Evolutionary conservation across 257 asterid genomes (phyloP).

Genomic region (Linderniella brevidens): DNA sequence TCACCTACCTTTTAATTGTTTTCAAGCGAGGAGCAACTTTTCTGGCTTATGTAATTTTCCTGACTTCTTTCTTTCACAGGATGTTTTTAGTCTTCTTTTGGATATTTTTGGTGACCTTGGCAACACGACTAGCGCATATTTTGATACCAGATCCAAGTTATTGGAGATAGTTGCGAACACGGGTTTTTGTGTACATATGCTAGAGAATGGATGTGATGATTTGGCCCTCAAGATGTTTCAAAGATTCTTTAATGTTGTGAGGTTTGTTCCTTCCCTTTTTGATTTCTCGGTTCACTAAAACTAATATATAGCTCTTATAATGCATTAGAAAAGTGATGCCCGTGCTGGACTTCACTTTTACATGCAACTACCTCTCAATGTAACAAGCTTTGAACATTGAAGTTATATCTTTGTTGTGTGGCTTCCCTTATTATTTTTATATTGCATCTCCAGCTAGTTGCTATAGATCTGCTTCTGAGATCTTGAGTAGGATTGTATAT

Average conservation of each 20-base stretch:
- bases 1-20: slow-evolving; percentile 4
- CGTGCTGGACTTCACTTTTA: slow-evolving; percentile 4
- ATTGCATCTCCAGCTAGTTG: no score
- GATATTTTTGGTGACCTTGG: slow-evolving; percentile 53
- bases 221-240: slow-evolving; percentile 59
- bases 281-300: not conserved
- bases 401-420: no score
- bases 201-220: slow-evolving; percentile 66
- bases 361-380: not conserved
- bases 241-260: slow-evolving; percentile 44
- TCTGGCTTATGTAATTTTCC: slow-evolving; percentile 6
- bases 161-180: slow-evolving; percentile 58
- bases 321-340: not conserved
- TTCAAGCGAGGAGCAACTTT: not conserved
- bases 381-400: no score
- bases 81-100: slow-evolving; percentile 41
- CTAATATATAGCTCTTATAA: not conserved
- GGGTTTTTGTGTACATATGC: slow-evolving; percentile 50
- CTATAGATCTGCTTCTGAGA: no score
- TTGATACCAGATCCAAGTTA: slow-evolving; percentile 33
- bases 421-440: no score
- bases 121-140: slow-evolving; percentile 40
- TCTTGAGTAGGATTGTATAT: no score
- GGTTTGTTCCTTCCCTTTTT: slow-evolving; percentile 29
- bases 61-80: slow-evolving; percentile 28